A percentile compares a stretch with the other conserved stretches of the same genome.
phyloP scores from a whole-genome alignment of 345 rosid species.

The Pugionium dolabratum region DNA sequence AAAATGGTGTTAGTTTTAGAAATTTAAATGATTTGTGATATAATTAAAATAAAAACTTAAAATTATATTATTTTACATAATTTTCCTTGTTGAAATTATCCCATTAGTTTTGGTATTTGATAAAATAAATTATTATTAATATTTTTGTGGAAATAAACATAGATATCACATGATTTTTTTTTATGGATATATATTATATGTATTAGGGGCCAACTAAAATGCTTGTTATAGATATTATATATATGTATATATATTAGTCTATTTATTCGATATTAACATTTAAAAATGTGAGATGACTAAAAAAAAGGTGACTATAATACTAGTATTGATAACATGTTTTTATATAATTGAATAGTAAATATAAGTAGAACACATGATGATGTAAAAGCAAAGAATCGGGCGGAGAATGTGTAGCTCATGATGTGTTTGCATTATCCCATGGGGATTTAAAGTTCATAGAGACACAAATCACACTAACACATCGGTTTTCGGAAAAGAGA shows the following conservation, averaged over 20 bases:
- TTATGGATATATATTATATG: too few species aligned
- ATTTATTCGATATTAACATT: not conserved
- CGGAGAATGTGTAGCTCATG: slow-evolving; percentile 32
- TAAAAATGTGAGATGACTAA: not conserved
- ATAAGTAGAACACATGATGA: slow-evolving; percentile 22
- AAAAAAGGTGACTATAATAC: too few species aligned
- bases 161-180: too few species aligned
- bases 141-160: too few species aligned
- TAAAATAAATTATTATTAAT: not conserved
- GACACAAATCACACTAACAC: slow-evolving; percentile 38
- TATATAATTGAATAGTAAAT: not conserved
- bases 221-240: not conserved
- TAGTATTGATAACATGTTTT: not conserved
- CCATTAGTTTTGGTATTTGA: too few species aligned
- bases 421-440: slow-evolving; percentile 38
- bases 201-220: not conserved
- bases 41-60: too few species aligned
- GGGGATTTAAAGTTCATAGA: slow-evolving; percentile 32
- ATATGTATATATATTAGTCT: not conserved
- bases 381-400: slow-evolving; percentile 24
- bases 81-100: too few species aligned
- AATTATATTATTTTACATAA: too few species aligned
- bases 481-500: slow-evolving; percentile 38
- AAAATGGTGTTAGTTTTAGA: too few species aligned
- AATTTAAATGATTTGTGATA: too few species aligned